These are phyloP conservation scores for Heritiera littoralis DNA, from an alignment of 345 rosid species.

Conservation along the genomic window DNA sequence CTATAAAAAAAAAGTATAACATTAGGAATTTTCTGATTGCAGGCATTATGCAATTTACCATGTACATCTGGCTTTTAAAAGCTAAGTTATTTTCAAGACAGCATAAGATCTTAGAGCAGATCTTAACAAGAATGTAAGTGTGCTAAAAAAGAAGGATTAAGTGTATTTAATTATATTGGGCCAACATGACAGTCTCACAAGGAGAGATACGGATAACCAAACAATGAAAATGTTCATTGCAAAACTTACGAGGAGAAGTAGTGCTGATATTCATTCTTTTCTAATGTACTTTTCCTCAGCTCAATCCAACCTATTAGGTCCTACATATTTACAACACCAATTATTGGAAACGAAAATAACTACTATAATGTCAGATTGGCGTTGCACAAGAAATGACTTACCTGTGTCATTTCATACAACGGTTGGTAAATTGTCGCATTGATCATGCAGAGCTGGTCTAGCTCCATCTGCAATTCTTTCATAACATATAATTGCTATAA, in stretches of 20 bases:
- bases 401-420: slow-evolving; percentile 74
- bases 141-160: neutral
- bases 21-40: no score
- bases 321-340: slow-evolving; percentile 35
- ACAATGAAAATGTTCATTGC: neutral
- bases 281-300: slow-evolving; percentile 53
- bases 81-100: no score
- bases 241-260: slow-evolving; percentile 54
- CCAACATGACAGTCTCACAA: neutral
- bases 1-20: neutral
- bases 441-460: slow-evolving; percentile 50
- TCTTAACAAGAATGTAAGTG: neutral
- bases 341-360: slow-evolving; percentile 19
- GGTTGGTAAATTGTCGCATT: slow-evolving; percentile 74
- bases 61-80: no score
- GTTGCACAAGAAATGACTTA: slow-evolving; percentile 26
- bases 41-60: no score
- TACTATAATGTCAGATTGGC: neutral
- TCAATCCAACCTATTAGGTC: slow-evolving; percentile 79
- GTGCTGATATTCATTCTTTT: slow-evolving; percentile 79
- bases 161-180: neutral
- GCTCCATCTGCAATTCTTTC: slow-evolving; percentile 78
- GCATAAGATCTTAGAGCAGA: no score
- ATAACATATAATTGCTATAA: slow-evolving; percentile 29
- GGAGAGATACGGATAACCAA: slow-evolving; percentile 2